Conservation (phyloP, 2,329 filamentous ascomycete species). For the Trichoderma guizhouense region DNA sequence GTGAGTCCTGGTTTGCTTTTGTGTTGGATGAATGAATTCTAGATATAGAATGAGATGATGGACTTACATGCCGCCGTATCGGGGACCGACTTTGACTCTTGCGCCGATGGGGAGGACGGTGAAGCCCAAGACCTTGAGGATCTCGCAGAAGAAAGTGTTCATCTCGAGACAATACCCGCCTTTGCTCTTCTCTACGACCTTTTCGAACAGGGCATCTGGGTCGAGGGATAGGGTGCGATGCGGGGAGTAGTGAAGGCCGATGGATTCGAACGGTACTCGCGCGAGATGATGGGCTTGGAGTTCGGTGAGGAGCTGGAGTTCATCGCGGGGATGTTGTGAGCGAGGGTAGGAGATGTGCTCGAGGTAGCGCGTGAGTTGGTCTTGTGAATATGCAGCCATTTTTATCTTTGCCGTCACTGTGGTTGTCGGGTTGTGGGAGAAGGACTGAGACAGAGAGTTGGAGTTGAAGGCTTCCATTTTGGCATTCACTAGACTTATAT, state of each 20-base stretch:
- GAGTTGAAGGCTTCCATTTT: not conserved
- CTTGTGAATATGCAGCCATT: slow-evolving; percentile 19
- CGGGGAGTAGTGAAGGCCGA: slow-evolving; percentile 49
- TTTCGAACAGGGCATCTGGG: slow-evolving; percentile 41
- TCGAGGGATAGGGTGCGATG: slow-evolving; percentile 37
- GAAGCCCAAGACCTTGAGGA: slow-evolving; percentile 49
- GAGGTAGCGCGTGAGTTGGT: slow-evolving; percentile 32
- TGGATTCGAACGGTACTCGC: slow-evolving; percentile 52
- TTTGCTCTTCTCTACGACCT: slow-evolving; percentile 41
- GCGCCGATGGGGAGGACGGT: slow-evolving; percentile 49
- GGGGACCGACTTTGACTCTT: slow-evolving; percentile 30
- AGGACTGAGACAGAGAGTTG: not conserved
- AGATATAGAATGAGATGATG: not conserved
- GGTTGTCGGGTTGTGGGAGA: not conserved
- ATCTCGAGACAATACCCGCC: slow-evolving; percentile 56
- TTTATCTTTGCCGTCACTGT: not conserved
- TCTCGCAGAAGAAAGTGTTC: slow-evolving; percentile 43
- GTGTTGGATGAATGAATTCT: slow-evolving; percentile 20
- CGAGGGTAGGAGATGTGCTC: slow-evolving; percentile 29
- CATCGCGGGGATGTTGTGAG: slow-evolving; percentile 23
- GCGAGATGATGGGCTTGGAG: slow-evolving; percentile 43
- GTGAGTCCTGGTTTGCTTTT: slow-evolving; percentile 43
- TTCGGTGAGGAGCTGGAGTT: slow-evolving; percentile 30
- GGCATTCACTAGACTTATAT: not conserved
- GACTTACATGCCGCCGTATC: slow-evolving; percentile 13